Percentiles rank a stretch among this genome's conserved stretches.
These are phyloP conservation scores for Perkinsus marinus DNA, from an alignment of 169 alveolate genomes.

Conservation along the genomic window DNA sequence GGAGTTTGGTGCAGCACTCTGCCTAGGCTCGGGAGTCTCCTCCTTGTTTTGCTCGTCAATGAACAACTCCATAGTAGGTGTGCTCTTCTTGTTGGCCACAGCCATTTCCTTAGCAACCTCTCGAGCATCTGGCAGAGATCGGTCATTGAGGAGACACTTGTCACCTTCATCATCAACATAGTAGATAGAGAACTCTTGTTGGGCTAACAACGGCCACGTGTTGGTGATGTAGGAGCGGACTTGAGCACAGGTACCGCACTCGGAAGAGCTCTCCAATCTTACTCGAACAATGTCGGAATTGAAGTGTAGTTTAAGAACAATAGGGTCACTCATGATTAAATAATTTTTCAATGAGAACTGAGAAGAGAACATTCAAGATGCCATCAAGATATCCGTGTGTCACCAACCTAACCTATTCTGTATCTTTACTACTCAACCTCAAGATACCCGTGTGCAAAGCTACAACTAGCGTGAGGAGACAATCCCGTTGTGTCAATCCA, in stretches of 20 bases:
- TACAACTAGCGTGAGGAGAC: neutral
- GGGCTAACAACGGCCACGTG: neutral
- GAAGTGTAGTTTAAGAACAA: neutral
- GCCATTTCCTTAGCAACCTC: neutral
- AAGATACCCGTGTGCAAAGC: neutral
- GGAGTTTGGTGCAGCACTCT: neutral
- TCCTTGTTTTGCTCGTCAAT: neutral
- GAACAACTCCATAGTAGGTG: neutral
- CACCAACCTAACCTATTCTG: neutral
- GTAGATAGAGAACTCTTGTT: neutral
- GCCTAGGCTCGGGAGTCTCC: neutral
- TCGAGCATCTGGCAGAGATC: neutral
- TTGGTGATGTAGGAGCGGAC: neutral
- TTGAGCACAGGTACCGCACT: neutral
- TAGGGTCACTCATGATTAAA: neutral
- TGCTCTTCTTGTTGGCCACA: neutral
- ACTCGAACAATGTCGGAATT: neutral
- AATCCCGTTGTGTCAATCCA: neutral
- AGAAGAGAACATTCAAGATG: neutral
- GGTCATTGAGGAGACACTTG: neutral
- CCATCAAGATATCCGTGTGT: neutral
- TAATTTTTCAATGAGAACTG: neutral
- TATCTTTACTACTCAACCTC: neutral
- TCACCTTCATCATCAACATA: neutral
- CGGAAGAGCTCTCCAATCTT: neutral